Evolutionary conservation across 352 stramenopile genomes (phyloP).

Genomic region (Globisporangium cylindrosporum): DNA sequence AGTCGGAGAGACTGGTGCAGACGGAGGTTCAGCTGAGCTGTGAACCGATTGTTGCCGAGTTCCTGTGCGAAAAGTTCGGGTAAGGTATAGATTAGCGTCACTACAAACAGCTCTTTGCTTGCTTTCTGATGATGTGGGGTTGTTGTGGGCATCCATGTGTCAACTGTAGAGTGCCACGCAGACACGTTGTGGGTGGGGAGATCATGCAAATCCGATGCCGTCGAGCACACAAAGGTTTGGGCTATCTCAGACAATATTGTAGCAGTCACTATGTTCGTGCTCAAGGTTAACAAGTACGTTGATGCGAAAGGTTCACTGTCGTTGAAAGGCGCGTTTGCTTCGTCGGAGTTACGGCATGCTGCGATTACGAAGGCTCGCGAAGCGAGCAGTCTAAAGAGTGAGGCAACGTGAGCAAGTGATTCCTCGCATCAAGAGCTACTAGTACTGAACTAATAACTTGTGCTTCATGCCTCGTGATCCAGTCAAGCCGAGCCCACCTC

Average conservation of each 20-base stretch:
- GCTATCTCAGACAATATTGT: neutral
- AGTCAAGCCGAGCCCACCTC: neutral
- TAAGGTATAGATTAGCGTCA: slow-evolving; percentile 6
- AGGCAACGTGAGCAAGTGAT: neutral
- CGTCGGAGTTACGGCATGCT: neutral
- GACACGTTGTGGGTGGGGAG: slow-evolving; percentile 47
- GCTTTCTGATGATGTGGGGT: neutral
- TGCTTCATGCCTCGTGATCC: neutral
- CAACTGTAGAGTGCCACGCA: slow-evolving; percentile 26
- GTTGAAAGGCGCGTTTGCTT: slow-evolving; percentile 4
- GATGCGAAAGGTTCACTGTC: neutral
- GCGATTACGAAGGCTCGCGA: neutral
- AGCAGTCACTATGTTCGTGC: neutral
- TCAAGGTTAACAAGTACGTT: neutral
- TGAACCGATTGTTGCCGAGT: slow-evolving; percentile 42
- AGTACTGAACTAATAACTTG: too few relatives aligned
- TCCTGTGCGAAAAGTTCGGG: slow-evolving; percentile 63
- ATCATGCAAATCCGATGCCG: slow-evolving; percentile 50
- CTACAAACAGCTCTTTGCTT: too few relatives aligned
- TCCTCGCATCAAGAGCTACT: too few relatives aligned
- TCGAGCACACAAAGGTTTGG: slow-evolving; percentile 25
- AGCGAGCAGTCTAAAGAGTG: neutral
- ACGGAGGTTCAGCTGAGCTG: slow-evolving; percentile 38
- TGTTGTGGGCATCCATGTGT: neutral
- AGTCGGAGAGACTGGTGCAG: neutral